Conservation (phyloP, 164 flowering plant genomes). For the Vitis rupestris region DNA sequence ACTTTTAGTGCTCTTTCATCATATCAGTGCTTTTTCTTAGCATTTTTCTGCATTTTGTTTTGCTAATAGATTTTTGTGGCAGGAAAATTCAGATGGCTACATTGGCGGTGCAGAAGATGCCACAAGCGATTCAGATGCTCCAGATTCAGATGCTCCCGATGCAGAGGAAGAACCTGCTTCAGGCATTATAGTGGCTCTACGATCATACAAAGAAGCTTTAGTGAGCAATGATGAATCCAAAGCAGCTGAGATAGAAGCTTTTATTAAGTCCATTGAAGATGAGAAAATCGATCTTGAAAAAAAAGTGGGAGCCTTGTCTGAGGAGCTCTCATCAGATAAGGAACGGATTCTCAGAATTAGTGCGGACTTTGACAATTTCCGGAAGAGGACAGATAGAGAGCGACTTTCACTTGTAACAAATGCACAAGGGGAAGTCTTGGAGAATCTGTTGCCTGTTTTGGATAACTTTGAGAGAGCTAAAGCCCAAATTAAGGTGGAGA, state of each 20-base stretch:
- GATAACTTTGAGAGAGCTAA: conserved; percentile 97
- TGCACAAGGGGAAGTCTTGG: conserved; percentile 89
- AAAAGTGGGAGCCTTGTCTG: conserved; percentile 49
- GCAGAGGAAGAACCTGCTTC: conserved; percentile 54
- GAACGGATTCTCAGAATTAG: conserved; percentile 72
- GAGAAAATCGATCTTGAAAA: conserved; percentile 60
- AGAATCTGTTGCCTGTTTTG: conserved; percentile 68
- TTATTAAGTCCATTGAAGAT: conserved; percentile 58
- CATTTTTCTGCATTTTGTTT: neutral
- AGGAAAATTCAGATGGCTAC: conserved; percentile 53
- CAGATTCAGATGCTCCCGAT: conserved; percentile 32
- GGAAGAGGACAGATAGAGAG: conserved; percentile 93
- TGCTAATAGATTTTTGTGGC: conserved; percentile 22
- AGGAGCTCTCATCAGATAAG: conserved; percentile 55
- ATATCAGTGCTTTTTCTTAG: neutral
- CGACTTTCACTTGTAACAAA: conserved; percentile 64
- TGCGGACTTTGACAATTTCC: conserved; percentile 93
- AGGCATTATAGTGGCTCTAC: conserved; percentile 37
- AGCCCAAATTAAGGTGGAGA: conserved; percentile 73
- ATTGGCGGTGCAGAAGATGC: conserved; percentile 39
- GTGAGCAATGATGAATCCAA: conserved; percentile 55
- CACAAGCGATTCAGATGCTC: conserved; percentile 32
- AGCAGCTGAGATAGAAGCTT: conserved; percentile 60
- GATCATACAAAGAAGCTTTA: conserved; percentile 78
- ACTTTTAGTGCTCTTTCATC: neutral